phyloP scores from a whole-genome alignment of 2,329 filamentous ascomycete species.

The Cyclaneusma minus region DNA sequence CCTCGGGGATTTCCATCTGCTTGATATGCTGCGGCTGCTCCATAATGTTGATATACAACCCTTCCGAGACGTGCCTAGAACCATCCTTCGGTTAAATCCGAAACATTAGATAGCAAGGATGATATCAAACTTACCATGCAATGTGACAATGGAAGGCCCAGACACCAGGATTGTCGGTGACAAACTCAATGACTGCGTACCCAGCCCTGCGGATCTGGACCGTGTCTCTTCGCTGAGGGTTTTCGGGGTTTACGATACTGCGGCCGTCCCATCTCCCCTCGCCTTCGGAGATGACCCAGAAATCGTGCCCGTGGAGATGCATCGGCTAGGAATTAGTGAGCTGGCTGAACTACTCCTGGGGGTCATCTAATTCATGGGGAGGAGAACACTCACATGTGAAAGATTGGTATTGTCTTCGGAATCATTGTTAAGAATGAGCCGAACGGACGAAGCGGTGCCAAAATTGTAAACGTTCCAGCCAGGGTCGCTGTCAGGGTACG shows the following conservation, averaged over 20 bases:
- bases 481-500: conserved; percentile 8
- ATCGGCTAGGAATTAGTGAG: conserved; percentile 51
- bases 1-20: conserved; percentile 28
- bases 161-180: conserved; percentile 29
- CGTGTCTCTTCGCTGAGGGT: conserved; percentile 32
- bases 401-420: too few species aligned
- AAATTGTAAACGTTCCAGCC: conserved; percentile 20
- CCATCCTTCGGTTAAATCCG: too few species aligned
- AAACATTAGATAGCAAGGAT: too few species aligned
- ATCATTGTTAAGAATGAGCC: conserved; percentile 11
- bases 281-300: conserved; percentile 46
- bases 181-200: conserved; percentile 29
- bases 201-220: conserved; percentile 24
- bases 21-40: conserved; percentile 1
- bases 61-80: conserved; percentile 1
- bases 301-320: conserved; percentile 58
- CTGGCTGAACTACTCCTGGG: too few species aligned
- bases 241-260: conserved; percentile 18
- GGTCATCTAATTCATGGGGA: too few species aligned
- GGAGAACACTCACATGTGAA: too few species aligned
- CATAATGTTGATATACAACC: conserved; percentile 2
- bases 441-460: conserved; percentile 11
- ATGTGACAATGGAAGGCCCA: conserved; percentile 35
- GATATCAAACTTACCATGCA: too few species aligned
- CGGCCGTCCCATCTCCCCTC: conserved; percentile 24